Percentiles rank a stretch among this genome's conserved stretches.
Evolutionary conservation across 768 basidiomycete species (phyloP).

Genomic region (Hygrophorus russula): DNA sequence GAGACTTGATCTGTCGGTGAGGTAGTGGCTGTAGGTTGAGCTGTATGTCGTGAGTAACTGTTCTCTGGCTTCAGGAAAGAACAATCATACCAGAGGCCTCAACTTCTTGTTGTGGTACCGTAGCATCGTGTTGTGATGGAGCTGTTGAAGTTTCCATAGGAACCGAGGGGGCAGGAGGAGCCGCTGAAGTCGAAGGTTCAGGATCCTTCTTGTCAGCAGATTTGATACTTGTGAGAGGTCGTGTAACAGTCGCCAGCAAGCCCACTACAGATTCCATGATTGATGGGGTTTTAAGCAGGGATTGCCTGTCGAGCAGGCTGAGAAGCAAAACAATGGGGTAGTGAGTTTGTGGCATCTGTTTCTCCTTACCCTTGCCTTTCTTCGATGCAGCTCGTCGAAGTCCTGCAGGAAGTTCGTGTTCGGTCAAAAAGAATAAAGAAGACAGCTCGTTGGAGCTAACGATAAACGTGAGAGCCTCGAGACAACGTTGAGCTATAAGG

Average conservation of each 20-base stretch:
- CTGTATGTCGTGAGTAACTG: neutral
- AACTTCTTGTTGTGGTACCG: conserved; percentile 1
- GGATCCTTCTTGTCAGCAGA: conserved; percentile 27
- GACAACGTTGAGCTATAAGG: conserved; percentile 85
- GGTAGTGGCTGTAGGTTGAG: neutral
- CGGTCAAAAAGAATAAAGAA: conserved; percentile 89
- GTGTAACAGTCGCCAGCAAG: conserved; percentile 80
- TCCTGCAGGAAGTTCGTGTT: conserved; percentile 83
- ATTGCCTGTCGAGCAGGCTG: conserved; percentile 77
- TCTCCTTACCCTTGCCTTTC: conserved; percentile 96
- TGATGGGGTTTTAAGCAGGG: conserved; percentile 74
- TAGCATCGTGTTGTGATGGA: conserved; percentile 1
- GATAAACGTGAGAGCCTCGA: conserved; percentile 84
- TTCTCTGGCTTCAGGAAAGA: neutral
- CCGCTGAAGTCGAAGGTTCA: conserved; percentile 11
- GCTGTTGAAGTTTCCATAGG: neutral
- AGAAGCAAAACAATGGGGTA: conserved; percentile 89
- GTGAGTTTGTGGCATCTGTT: conserved; percentile 66
- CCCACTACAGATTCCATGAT: conserved; percentile 91
- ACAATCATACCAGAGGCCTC: neutral
- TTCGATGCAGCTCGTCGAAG: conserved; percentile 57
- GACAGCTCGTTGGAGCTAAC: conserved; percentile 77
- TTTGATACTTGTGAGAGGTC: conserved; percentile 62
- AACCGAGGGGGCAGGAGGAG: conserved; percentile 4
- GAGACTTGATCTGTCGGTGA: conserved; percentile 4